Conservation (phyloP, 2,329 filamentous ascomycete species). For the Colletotrichum abscissum region DNA sequence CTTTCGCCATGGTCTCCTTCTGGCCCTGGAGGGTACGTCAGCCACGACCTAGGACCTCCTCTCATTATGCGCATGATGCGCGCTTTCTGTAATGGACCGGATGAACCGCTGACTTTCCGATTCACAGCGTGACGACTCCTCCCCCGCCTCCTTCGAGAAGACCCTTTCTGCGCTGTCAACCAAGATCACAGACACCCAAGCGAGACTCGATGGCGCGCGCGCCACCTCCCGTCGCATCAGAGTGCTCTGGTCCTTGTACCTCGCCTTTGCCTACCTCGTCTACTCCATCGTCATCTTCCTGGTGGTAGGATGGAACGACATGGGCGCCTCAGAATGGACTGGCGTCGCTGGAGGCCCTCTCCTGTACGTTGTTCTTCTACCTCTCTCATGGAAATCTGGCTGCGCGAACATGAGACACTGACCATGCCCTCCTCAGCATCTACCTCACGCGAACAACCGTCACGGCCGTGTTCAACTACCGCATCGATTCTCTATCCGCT, state of each 20-base stretch:
- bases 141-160: slow-evolving; percentile 94
- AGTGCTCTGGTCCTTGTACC: slow-evolving; percentile 90
- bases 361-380: slow-evolving; percentile 62
- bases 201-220: slow-evolving; percentile 78
- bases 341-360: slow-evolving; percentile 83
- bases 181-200: slow-evolving; percentile 82
- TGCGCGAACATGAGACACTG: slow-evolving; percentile 11
- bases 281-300: slow-evolving; percentile 84
- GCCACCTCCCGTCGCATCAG: slow-evolving; percentile 81
- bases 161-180: slow-evolving; percentile 82
- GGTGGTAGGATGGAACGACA: slow-evolving; percentile 85
- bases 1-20: slow-evolving; percentile 76
- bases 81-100: background rate
- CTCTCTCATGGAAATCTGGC: background rate
- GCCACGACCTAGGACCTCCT: background rate
- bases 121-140: slow-evolving; percentile 78
- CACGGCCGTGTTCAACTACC: slow-evolving; percentile 82
- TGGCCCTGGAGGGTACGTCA: slow-evolving; percentile 83
- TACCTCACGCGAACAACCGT: slow-evolving; percentile 77
- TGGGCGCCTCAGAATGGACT: slow-evolving; percentile 81
- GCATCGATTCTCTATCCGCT: slow-evolving; percentile 75
- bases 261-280: slow-evolving; percentile 89
- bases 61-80: background rate
- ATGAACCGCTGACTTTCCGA: background rate
- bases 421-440: slow-evolving; percentile 67